Conservation (phyloP, 768 basidiomycete genomes). For the Hygrocybe coccinea region DNA sequence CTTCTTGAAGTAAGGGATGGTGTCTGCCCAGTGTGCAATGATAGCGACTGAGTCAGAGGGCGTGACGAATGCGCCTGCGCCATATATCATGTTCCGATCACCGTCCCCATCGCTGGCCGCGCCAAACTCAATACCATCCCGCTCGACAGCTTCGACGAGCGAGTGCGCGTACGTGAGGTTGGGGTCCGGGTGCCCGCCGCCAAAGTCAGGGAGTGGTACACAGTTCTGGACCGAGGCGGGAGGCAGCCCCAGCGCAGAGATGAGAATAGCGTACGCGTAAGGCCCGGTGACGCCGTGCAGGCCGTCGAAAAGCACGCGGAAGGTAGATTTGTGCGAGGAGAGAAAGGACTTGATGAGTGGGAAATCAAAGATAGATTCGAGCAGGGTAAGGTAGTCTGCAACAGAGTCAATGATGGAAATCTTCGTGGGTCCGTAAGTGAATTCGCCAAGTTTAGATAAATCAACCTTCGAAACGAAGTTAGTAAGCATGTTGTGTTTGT, state of each 20-base stretch:
- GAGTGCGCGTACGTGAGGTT: constrained; percentile 96
- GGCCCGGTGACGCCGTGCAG: constrained; percentile 96
- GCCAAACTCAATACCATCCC: constrained; percentile 80
- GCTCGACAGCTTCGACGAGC: constrained; percentile 90
- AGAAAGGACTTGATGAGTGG: constrained; percentile 87
- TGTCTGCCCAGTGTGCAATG: constrained; percentile 94
- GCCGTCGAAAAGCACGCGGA: constrained; percentile 91
- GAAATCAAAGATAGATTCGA: constrained; percentile 93
- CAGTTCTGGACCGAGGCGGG: constrained; percentile 85
- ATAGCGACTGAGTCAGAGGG: constrained; percentile 97
- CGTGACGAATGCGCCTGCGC: constrained; percentile 95
- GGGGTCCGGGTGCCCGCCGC: constrained; percentile 96
- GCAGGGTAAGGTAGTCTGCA: constrained; percentile 75
- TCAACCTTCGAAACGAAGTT: constrained; percentile 53
- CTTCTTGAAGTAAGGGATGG: constrained; percentile 88
- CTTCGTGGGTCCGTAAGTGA: constrained; percentile 73
- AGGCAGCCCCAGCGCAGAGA: constrained; percentile 76
- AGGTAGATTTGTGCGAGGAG: constrained; percentile 56
- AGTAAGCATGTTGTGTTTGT: background rate
- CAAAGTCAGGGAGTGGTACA: constrained; percentile 88
- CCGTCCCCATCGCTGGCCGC: constrained; percentile 98
- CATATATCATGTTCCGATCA: constrained; percentile 99
- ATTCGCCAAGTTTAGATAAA: constrained; percentile 75
- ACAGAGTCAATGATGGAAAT: constrained; percentile 95
- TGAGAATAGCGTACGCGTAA: constrained; percentile 84